These are phyloP conservation scores for Elasticomyces elasticus DNA, from an alignment of 495 filamentous ascomycete species.

Conservation along the genomic window DNA sequence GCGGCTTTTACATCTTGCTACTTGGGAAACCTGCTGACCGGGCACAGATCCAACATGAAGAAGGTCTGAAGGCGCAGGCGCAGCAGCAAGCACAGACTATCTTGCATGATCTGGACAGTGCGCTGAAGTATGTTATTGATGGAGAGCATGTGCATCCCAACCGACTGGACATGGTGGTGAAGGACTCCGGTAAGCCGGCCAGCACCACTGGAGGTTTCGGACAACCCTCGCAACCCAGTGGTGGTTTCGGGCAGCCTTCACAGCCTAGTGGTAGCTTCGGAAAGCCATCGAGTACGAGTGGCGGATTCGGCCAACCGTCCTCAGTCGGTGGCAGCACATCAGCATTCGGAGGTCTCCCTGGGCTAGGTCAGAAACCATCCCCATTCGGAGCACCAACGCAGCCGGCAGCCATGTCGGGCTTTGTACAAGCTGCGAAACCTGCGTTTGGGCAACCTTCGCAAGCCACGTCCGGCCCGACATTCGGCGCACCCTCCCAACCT, in stretches of 20 bases:
- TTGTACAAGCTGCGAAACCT: constrained; percentile 23
- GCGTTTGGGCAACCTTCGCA: constrained; percentile 27
- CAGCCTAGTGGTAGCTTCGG: neutral
- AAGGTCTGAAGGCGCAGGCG: constrained; percentile 46
- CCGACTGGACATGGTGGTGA: constrained; percentile 46
- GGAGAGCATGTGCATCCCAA: constrained; percentile 69
- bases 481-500: constrained; percentile 6
- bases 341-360: neutral
- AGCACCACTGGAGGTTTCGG: constrained; percentile 9
- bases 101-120: constrained; percentile 57
- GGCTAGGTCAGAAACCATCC: neutral
- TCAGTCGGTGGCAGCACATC: neutral
- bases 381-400: neutral
- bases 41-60: constrained; percentile 50
- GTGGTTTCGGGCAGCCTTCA: neutral
- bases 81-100: constrained; percentile 59
- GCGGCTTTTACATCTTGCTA: neutral
- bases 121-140: constrained; percentile 59
- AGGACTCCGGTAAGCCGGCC: neutral
- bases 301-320: neutral
- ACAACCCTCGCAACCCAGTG: constrained; percentile 22
- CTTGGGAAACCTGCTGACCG: neutral
- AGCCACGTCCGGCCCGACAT: neutral
- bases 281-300: neutral
- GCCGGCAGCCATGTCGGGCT: constrained; percentile 14